Conservation (phyloP, 2,329 filamentous ascomycete species). For the Juglanconis juglandina region DNA sequence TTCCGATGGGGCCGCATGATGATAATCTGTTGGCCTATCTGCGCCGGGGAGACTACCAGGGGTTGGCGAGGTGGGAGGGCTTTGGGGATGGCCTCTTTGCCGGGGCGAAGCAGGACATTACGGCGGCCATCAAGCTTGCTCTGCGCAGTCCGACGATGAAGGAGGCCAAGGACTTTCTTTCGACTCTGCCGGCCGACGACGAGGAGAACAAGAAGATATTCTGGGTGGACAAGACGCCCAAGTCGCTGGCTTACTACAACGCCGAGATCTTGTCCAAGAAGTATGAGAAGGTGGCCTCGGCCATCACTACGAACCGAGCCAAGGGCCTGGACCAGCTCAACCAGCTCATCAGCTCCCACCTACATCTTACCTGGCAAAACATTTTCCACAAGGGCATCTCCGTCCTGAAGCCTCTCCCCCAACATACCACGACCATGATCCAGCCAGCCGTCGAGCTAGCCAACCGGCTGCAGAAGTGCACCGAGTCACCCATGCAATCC, state of each 20-base stretch:
- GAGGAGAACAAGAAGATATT: constrained; percentile 51
- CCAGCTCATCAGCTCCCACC: constrained; percentile 75
- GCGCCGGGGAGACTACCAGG: constrained; percentile 70
- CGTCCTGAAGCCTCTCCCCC: constrained; percentile 74
- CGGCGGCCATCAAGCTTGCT: constrained; percentile 58
- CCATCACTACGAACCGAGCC: constrained; percentile 53
- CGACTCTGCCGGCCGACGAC: constrained; percentile 45
- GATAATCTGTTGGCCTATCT: constrained; percentile 70
- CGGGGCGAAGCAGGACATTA: constrained; percentile 63
- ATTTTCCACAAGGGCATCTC: constrained; percentile 72
- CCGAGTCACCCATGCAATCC: constrained; percentile 65
- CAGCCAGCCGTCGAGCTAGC: constrained; percentile 70
- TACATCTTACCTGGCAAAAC: constrained; percentile 83
- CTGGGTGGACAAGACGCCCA: constrained; percentile 60
- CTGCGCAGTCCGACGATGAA: constrained; percentile 54
- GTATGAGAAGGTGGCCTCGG: constrained; percentile 66
- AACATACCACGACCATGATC: constrained; percentile 71
- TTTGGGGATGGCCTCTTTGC: constrained; percentile 71
- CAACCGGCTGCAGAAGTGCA: constrained; percentile 70
- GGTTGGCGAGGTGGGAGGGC: constrained; percentile 69
- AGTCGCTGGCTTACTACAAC: constrained; percentile 76
- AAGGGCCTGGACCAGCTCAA: constrained; percentile 65
- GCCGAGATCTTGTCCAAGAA: constrained; percentile 56
- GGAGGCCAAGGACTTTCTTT: constrained; percentile 59
- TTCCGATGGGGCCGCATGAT: constrained; percentile 78